phyloP scores from a whole-genome alignment of 1,284 basidiomycete genomes.

The Phylloboletellus chloephorus region DNA sequence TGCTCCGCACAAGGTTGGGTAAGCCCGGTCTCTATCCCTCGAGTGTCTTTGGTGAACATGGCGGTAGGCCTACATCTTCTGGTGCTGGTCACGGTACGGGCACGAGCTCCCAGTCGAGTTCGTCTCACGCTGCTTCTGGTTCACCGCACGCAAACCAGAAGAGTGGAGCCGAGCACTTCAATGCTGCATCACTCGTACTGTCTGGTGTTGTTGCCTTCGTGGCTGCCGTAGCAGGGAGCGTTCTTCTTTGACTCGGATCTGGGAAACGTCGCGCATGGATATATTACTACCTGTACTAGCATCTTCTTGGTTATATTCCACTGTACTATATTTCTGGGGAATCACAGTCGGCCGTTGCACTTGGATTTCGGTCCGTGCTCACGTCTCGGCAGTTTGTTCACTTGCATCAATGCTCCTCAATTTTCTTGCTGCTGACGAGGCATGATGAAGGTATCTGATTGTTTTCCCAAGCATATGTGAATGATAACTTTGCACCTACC shows the following conservation, averaged over 20 bases:
- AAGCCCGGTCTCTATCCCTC: background rate
- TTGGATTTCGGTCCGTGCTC: background rate
- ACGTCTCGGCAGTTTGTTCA: background rate
- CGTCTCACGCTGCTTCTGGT: slow-evolving; percentile 15
- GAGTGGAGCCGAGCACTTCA: slow-evolving; percentile 29
- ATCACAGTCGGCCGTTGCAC: slow-evolving; percentile 3
- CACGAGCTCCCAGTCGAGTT: slow-evolving; percentile 7
- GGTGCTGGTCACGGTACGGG: background rate
- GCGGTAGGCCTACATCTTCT: slow-evolving; percentile 6
- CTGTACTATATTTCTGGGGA: slow-evolving; percentile 8
- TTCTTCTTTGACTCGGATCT: slow-evolving; percentile 21
- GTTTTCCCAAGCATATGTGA: background rate
- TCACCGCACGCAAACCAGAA: slow-evolving; percentile 32
- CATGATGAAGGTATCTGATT: slow-evolving; percentile 1
- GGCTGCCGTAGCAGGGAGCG: slow-evolving; percentile 20
- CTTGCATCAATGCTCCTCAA: background rate
- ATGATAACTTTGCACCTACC: slow-evolving; percentile 8
- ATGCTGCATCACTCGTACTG: slow-evolving; percentile 19
- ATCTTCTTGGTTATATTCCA: slow-evolving; percentile 3
- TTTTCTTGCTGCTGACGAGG: background rate
- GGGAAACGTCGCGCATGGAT: slow-evolving; percentile 2
- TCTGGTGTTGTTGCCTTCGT: slow-evolving; percentile 24
- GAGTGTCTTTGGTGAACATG: slow-evolving; percentile 1
- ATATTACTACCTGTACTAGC: slow-evolving; percentile 11
- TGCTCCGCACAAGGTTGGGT: slow-evolving; percentile 6